Conservation (phyloP, 2,329 filamentous ascomycete species). For the Thielaviopsis populi region DNA sequence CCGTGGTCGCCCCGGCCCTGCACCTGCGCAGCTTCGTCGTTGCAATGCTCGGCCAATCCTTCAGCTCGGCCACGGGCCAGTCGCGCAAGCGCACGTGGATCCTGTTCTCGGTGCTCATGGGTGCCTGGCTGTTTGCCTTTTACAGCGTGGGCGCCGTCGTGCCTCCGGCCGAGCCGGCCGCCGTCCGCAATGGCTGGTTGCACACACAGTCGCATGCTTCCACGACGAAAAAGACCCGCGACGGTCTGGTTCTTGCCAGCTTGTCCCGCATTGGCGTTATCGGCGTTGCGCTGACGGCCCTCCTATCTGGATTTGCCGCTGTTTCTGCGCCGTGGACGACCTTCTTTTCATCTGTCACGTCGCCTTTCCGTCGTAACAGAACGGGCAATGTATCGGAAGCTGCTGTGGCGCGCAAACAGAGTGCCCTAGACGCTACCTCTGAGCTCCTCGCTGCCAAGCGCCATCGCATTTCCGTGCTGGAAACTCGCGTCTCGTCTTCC, state of each 20-base stretch:
- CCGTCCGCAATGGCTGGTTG: slow-evolving; percentile 9
- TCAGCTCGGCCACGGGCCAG: slow-evolving; percentile 23
- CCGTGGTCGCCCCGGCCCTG: slow-evolving; percentile 62
- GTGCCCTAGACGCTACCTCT: slow-evolving; percentile 60
- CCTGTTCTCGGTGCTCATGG: slow-evolving; percentile 47
- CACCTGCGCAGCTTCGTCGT: slow-evolving; percentile 53
- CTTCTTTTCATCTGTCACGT: slow-evolving; percentile 40
- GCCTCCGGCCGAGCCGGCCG: slow-evolving; percentile 26
- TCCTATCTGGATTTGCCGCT: slow-evolving; percentile 79
- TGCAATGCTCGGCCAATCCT: slow-evolving; percentile 43
- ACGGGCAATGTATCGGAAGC: slow-evolving; percentile 50
- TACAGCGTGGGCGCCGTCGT: slow-evolving; percentile 60
- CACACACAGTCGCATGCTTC: slow-evolving; percentile 11
- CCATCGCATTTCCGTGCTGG: slow-evolving; percentile 53
- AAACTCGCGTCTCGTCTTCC: slow-evolving; percentile 35
- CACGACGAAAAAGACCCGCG: slow-evolving; percentile 19
- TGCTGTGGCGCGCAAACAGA: slow-evolving; percentile 62
- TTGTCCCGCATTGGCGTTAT: slow-evolving; percentile 65
- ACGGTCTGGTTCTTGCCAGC: slow-evolving; percentile 34
- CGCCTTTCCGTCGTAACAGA: slow-evolving; percentile 27
- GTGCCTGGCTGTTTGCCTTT: slow-evolving; percentile 55
- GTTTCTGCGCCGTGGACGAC: slow-evolving; percentile 77
- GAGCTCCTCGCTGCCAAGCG: slow-evolving; percentile 67
- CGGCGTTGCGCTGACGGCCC: slow-evolving; percentile 72
- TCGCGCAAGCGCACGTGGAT: slow-evolving; percentile 33